Evolutionary conservation across 192 early-diverging fungal genomes (phyloP), one percentile per base, ranked within the genome.

Genomic region (Chytriomyces sp.): DNA sequence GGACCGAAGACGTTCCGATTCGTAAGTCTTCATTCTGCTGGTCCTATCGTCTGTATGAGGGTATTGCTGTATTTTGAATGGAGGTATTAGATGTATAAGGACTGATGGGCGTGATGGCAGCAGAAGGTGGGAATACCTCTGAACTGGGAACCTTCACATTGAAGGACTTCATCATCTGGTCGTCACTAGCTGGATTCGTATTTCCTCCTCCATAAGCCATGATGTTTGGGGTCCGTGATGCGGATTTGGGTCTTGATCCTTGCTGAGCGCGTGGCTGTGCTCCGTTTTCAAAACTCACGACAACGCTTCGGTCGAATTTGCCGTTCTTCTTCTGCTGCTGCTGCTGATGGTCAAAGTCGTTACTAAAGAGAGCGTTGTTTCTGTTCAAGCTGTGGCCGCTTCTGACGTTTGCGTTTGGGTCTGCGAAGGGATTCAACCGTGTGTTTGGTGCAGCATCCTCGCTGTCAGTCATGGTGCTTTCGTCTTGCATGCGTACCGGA

Each of bases 151-250:
- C 71, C 24, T 63, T 61, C 1, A 45, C 53, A 63, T 73, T 73
- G 60, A 73, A 73, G 16, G 71, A 23, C 28, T 73, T 73, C 71
- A 73, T 73, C n/a, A 73, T 49, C 7, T 73, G 57, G 10, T 73
- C 60, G 53, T 73, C 71, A 16, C 45, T 20, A 45, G 71, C 44
- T 9, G 71, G 71, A 45, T 73, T 60, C 24, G 71, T 73, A 60
- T 73, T 73, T 62, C 71, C 71, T 28, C 13, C 23, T 62, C 71
- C 71, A 46, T 73, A 73, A 9, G n/a, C 28, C 24, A 62, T 6
- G 26, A 73, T 73, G 53, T 13, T n/a, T 60, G 71, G 71, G 11
- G 68, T 20, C 3, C 16, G 66, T 16, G 44, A n/a, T 47, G 16
- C 11, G 20, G 20, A 10, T 59, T 11, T 43, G 13, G 44, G 71